Conservation (phyloP, 1,284 basidiomycete species). For the Marasmius tenuissimus region DNA sequence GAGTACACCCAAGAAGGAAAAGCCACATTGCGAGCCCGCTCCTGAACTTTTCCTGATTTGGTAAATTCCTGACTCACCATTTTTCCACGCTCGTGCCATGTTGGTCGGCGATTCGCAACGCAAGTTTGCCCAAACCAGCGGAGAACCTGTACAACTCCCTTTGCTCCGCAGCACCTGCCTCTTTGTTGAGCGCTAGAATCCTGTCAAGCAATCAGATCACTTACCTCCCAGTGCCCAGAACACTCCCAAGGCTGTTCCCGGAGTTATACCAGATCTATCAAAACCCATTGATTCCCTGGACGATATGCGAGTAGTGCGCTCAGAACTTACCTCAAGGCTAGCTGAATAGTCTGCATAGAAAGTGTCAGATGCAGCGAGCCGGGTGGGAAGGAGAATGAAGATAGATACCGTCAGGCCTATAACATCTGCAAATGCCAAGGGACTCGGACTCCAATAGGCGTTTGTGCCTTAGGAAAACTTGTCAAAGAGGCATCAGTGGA, state of each 20-base stretch:
- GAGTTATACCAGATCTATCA: constrained; percentile 60
- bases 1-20: too few species aligned
- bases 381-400: neutral
- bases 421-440: constrained; percentile 56
- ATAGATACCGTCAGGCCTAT: constrained; percentile 62
- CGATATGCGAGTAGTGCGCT: neutral
- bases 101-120: constrained; percentile 60
- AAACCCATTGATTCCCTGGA: neutral
- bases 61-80: constrained; percentile 41
- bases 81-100: constrained; percentile 65
- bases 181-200: constrained; percentile 4
- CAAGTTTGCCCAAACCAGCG: constrained; percentile 63
- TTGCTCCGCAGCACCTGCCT: constrained; percentile 54
- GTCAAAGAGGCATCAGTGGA: constrained; percentile 6
- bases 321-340: constrained; percentile 53
- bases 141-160: constrained; percentile 66
- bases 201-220: neutral
- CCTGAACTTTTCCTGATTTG: too few species aligned
- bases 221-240: constrained; percentile 69
- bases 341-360: constrained; percentile 52
- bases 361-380: neutral
- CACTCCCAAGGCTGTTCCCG: constrained; percentile 66
- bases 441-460: constrained; percentile 65
- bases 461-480: constrained; percentile 46
- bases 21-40: neutral